Base-by-base conservation (phyloP, 345 rosid genomes). In the Litchi chinensis region DNA sequence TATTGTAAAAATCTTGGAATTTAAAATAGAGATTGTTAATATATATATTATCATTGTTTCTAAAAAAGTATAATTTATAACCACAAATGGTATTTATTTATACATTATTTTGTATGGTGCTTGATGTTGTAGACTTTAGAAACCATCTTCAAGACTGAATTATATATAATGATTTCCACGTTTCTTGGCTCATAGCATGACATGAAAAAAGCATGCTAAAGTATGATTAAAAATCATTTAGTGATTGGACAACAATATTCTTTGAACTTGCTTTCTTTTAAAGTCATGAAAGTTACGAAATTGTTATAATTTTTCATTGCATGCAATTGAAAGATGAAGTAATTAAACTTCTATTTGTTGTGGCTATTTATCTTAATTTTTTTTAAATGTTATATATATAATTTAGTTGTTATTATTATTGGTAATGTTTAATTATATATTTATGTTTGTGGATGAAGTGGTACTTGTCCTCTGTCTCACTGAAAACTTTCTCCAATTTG, bases 221-320 rank as follows among this genome's bases (percentile, higher is more conserved):
- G 10, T 52, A 57, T 52, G 5, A 54, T 48, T 39, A 72, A 10
- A 57, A 59, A 21, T 48, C 5, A 54, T 54, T 67, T n/a, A 52
- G 70, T 78, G 77, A 83, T 76, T 79, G 75, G 83, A 76, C 73
- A 77, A 76, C 76, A 79, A 70, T 70, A 83, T 76, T 83, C 81
- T 76, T 66, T 15, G 3, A 62, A 46, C 78, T 79, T 81, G 85
- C 88, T 79, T 83, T 77, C 80, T 39, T 71, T 64, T 24, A 77
- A 86, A 83, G 88, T 41, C 73, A 86, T 24, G 70, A 44, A 78
- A 73, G 69, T 12, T 48, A 68, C 16, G 44, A 32, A 54, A 32
- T 4, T 22, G 37, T 60, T 52, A 65, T 71, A 10, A 74, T 15
- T 63, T 15, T 77, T 74, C 32, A 62, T 71, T 68, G 32, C 39